Conservation (phyloP, 306 rosid species). For the Gastrolobium villosum region DNA sequence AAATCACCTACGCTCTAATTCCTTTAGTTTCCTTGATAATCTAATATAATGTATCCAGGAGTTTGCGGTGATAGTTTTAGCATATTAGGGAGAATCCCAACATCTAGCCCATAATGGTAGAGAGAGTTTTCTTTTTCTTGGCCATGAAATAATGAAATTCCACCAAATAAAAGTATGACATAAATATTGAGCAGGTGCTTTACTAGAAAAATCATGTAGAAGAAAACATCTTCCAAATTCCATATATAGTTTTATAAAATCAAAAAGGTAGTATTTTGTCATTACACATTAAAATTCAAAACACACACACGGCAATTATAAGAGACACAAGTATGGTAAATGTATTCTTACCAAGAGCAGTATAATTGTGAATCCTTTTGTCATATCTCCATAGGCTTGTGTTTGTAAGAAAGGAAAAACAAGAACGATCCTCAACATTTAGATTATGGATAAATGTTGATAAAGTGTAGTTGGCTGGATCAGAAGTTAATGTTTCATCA, state of each 20-base stretch:
- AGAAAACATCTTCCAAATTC: constrained; percentile 7
- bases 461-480: constrained; percentile 65
- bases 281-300: neutral
- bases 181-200: neutral
- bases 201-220: neutral
- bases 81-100: no score
- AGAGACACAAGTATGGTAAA: constrained; percentile 2
- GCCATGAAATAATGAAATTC: neutral
- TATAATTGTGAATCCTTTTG: constrained; percentile 63
- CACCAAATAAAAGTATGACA: neutral
- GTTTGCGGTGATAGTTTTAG: no score
- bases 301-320: neutral
- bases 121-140: neutral
- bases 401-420: constrained; percentile 83
- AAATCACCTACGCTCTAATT: no score
- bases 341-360: constrained; percentile 66
- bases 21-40: no score
- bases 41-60: no score
- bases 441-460: constrained; percentile 76
- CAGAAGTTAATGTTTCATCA: constrained; percentile 76
- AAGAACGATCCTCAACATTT: constrained; percentile 82
- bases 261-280: neutral
- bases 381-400: constrained; percentile 93
- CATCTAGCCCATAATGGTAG: neutral
- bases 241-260: neutral